A percentile compares a stretch with the other conserved stretches of the same genome.
Conservation (phyloP, 306 rosid species). For the Cucurbita moschata region DNA sequence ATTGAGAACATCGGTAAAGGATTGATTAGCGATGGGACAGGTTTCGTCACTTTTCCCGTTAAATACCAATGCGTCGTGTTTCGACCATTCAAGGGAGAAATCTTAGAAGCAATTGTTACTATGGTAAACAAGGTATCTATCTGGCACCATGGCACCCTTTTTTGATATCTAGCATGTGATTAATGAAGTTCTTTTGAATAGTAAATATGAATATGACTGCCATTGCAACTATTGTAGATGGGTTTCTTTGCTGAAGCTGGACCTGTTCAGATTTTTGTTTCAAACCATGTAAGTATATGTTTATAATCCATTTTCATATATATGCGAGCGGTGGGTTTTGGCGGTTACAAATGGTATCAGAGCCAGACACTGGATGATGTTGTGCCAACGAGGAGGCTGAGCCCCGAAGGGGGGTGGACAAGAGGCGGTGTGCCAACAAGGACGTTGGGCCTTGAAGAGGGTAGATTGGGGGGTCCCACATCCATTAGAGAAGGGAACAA, state of each 20-base stretch:
- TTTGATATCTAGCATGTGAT: neutral
- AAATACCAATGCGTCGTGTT: constrained; percentile 97
- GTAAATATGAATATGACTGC: neutral
- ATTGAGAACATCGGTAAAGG: constrained; percentile 81
- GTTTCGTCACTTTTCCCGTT: constrained; percentile 85
- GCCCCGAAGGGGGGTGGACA: no score
- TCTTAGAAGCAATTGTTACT: constrained; percentile 87
- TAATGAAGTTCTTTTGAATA: neutral
- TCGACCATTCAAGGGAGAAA: constrained; percentile 93
- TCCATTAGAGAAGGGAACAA: no score
- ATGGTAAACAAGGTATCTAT: constrained; percentile 82
- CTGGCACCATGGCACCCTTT: neutral
- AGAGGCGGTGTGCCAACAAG: no score
- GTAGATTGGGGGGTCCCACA: no score
- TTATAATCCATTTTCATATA: neutral
- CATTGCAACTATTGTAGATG: constrained; percentile 41
- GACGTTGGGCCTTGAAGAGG: no score
- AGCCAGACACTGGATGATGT: no score
- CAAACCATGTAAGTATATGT: constrained; percentile 61
- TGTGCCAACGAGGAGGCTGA: no score
- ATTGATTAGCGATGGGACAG: constrained; percentile 87
- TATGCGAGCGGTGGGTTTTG: no score
- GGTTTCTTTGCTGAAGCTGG: constrained; percentile 98
- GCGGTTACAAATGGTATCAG: no score
- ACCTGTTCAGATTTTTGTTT: constrained; percentile 93